Percentiles rank a stretch among this genome's conserved stretches.
Conservation (phyloP, 2,329 filamentous ascomycete genomes). For the Verticillium isaacii region DNA sequence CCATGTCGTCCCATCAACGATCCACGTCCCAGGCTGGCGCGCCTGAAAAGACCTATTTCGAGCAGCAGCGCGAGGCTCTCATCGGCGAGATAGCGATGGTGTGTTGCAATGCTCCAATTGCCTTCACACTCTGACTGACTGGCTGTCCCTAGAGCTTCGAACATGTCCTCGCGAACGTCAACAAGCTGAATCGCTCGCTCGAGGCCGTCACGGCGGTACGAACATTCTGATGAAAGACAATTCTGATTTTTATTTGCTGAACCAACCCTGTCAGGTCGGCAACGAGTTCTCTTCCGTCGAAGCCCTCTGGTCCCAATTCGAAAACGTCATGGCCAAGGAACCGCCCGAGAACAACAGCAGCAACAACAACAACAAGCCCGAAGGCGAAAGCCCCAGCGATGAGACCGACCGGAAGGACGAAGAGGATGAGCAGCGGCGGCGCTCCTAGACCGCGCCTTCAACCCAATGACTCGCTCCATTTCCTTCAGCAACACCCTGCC, state of each 20-base stretch:
- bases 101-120: conserved; percentile 12
- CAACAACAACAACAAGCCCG: conserved; percentile 10
- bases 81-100: conserved; percentile 71
- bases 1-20: conserved; percentile 13
- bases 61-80: conserved; percentile 68
- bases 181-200: conserved; percentile 86
- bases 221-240: neutral
- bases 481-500: neutral
- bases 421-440: conserved; percentile 19
- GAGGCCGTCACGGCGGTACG: conserved; percentile 85
- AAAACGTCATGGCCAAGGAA: conserved; percentile 86
- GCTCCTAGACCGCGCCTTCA: neutral
- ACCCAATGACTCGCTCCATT: conserved; percentile 1
- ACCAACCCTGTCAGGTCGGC: conserved; percentile 60
- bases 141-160: conserved; percentile 60
- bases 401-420: conserved; percentile 21
- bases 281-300: conserved; percentile 98
- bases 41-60: conserved; percentile 61
- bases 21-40: conserved; percentile 8
- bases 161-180: conserved; percentile 90
- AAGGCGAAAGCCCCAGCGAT: conserved; percentile 16
- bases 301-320: conserved; percentile 94
- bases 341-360: conserved; percentile 23
- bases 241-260: neutral
- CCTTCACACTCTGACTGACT: neutral